Evolutionary conservation across 352 stramenopile species (phyloP).

Genomic region (Phytophthora fragariaefolia): DNA sequence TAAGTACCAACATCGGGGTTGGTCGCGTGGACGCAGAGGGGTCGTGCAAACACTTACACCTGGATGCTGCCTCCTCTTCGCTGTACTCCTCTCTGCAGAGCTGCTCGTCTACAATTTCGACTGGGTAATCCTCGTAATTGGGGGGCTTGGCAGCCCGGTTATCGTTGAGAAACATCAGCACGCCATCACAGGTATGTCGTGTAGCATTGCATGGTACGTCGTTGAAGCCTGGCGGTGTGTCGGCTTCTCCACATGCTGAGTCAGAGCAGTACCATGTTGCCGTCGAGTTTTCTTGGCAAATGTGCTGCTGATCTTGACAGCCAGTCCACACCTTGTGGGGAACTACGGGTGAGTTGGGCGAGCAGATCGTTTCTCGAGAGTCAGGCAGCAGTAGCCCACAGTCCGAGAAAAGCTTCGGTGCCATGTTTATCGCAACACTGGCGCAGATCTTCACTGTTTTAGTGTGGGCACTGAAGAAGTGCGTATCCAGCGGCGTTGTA

Average conservation of each 20-base stretch:
- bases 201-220: constrained; percentile 63
- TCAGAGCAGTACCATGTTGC: constrained; percentile 66
- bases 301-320: constrained; percentile 60
- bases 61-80: constrained; percentile 40
- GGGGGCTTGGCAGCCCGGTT: constrained; percentile 79
- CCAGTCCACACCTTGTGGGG: constrained; percentile 62
- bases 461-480: constrained; percentile 58
- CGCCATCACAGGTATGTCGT: constrained; percentile 60
- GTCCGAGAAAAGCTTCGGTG: constrained; percentile 59
- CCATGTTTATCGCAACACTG: constrained; percentile 54
- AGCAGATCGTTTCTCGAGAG: constrained; percentile 63
- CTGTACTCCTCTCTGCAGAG: constrained; percentile 44
- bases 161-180: constrained; percentile 80
- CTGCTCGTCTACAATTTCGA: constrained; percentile 75
- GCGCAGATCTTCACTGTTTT: constrained; percentile 76
- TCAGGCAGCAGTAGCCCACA: constrained; percentile 69
- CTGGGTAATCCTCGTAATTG: constrained; percentile 68
- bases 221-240: constrained; percentile 65
- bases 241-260: constrained; percentile 41
- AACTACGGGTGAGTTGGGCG: constrained; percentile 65
- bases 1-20: constrained; percentile 2
- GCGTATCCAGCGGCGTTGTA: constrained; percentile 48
- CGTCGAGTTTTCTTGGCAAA: constrained; percentile 50
- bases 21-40: constrained; percentile 29
- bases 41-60: constrained; percentile 56